These are phyloP conservation scores for Aspergillus flavus DNA, from an alignment of 2,329 filamentous ascomycete species.

Conservation along the genomic window DNA sequence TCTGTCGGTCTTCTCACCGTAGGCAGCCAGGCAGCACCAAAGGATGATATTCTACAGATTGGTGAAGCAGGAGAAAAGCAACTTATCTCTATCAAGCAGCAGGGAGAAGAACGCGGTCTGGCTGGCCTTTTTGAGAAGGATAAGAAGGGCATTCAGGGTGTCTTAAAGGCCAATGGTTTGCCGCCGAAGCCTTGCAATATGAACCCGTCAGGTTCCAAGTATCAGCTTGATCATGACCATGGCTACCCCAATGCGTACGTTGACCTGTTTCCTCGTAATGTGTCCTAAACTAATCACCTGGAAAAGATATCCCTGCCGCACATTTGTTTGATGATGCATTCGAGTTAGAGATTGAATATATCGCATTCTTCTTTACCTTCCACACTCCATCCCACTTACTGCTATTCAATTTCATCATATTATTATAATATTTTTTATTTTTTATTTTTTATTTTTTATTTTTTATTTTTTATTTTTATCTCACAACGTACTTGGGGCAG, in stretches of 20 bases:
- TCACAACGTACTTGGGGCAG: not conserved
- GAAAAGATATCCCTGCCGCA: conserved; percentile 50
- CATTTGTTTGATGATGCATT: conserved; percentile 40
- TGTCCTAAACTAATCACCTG: conserved; percentile 30
- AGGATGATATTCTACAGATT: conserved; percentile 74
- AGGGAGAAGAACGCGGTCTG: conserved; percentile 72
- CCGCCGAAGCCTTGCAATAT: conserved; percentile 83
- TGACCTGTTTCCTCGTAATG: conserved; percentile 9
- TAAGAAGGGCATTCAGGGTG: conserved; percentile 55
- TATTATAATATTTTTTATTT: too few species aligned
- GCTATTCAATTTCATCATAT: not conserved
- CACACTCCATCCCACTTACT: not conserved
- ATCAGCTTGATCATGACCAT: conserved; percentile 67
- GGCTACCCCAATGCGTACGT: conserved; percentile 72
- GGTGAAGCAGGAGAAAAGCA: conserved; percentile 72
- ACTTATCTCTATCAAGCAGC: conserved; percentile 74
- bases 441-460: not conserved
- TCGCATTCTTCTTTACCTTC: not conserved
- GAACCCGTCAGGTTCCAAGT: conserved; percentile 55
- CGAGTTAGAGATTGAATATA: conserved; percentile 12
- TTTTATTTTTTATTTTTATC: not conserved
- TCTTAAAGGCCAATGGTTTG: conserved; percentile 75
- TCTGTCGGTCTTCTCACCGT: conserved; percentile 82
- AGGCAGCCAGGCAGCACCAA: conserved; percentile 78
- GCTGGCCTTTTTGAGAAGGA: conserved; percentile 73